A percentile compares a stretch with the other conserved stretches of the same genome.
These are phyloP conservation scores for Yarrowia phangngaensis DNA, from an alignment of 805 yeast genomes.

Conservation along the genomic window DNA sequence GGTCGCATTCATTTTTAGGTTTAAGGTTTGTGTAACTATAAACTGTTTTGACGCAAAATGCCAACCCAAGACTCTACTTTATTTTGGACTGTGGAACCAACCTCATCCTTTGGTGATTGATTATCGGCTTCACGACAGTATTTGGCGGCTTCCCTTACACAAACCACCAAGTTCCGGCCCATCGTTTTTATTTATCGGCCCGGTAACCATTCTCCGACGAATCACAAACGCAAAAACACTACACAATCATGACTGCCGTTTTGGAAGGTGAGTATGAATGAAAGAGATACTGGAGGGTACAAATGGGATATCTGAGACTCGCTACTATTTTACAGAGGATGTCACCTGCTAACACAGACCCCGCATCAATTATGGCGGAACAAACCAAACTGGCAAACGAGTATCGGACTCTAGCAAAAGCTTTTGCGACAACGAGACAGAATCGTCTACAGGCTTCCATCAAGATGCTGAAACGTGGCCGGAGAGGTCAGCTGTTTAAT, in stretches of 20 bases:
- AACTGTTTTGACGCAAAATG: constrained; percentile 24
- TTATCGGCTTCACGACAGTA: no score
- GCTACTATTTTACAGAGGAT: no score
- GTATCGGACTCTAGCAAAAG: constrained; percentile 31
- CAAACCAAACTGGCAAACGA: constrained; percentile 32
- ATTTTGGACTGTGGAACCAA: no score
- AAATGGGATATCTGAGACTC: no score
- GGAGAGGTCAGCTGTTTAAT: constrained; percentile 28
- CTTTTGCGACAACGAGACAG: constrained; percentile 30
- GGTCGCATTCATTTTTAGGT: constrained; percentile 8
- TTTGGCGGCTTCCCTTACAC: no score
- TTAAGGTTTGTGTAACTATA: constrained; percentile 26
- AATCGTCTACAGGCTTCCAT: constrained; percentile 30
- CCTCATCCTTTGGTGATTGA: constrained; percentile 24
- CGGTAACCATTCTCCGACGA: no score
- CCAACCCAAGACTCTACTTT: constrained; percentile 27
- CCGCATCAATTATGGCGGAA: constrained; percentile 27
- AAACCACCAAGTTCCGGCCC: no score
- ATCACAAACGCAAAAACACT: not conserved
- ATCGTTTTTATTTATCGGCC: no score
- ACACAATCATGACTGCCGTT: constrained; percentile 12
- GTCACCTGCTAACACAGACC: constrained; percentile 28
- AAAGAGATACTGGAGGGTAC: not conserved
- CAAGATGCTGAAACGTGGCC: constrained; percentile 30
- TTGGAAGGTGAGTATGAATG: constrained; percentile 19